These are phyloP conservation scores for Xylariaceae sp. DNA, from an alignment of 2,329 filamentous ascomycete species.

Conservation along the genomic window DNA sequence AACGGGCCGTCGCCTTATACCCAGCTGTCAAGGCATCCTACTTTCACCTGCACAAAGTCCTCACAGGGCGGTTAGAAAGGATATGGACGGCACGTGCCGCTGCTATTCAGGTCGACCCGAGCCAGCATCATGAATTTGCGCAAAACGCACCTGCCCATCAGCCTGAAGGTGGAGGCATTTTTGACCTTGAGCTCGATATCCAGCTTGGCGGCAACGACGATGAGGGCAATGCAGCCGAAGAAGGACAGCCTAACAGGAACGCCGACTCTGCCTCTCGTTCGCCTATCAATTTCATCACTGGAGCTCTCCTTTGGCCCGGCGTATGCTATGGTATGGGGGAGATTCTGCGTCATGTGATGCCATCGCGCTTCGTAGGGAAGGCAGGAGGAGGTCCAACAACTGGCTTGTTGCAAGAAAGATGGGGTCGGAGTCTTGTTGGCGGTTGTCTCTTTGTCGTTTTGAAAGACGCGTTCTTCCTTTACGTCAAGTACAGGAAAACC, in stretches of 20 bases:
- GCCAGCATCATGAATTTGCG: neutral
- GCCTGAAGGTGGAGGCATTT: constrained; percentile 11
- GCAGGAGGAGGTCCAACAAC: constrained; percentile 32
- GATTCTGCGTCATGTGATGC: constrained; percentile 63
- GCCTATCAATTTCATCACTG: constrained; percentile 43
- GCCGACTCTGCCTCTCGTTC: constrained; percentile 9
- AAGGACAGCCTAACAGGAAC: constrained; percentile 11
- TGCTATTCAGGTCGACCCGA: neutral
- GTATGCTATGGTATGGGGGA: constrained; percentile 78
- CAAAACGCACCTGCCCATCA: constrained; percentile 5
- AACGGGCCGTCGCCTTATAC: constrained; percentile 45
- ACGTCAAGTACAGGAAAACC: constrained; percentile 59
- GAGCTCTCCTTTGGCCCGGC: constrained; percentile 70
- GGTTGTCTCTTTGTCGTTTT: constrained; percentile 85
- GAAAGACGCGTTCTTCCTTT: constrained; percentile 62
- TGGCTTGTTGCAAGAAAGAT: constrained; percentile 74
- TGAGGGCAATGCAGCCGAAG: constrained; percentile 10
- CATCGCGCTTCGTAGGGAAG: constrained; percentile 59
- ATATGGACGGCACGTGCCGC: constrained; percentile 33
- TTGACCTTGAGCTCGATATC: constrained; percentile 23
- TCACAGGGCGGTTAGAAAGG: constrained; percentile 43
- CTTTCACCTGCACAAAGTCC: constrained; percentile 40
- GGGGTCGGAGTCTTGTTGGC: constrained; percentile 85
- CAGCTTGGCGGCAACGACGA: constrained; percentile 13
- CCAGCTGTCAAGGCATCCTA: constrained; percentile 40